Evolutionary conservation across 2,329 filamentous ascomycete species (phyloP).

Genomic region (Xylaria sp.): DNA sequence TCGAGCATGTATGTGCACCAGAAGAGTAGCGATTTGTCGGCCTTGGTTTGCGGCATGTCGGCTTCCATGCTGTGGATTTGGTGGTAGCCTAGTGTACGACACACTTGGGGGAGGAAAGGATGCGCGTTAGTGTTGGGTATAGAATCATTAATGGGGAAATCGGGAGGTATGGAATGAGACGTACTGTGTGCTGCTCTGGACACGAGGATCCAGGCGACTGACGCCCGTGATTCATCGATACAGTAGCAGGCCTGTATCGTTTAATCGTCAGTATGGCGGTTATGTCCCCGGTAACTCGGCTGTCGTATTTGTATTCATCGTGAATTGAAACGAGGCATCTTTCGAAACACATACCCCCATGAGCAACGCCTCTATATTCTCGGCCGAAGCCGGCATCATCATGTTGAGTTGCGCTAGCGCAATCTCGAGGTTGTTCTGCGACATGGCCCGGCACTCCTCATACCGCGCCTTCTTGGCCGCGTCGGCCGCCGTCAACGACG

Average conservation of each 20-base stretch:
- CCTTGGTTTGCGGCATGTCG: conserved; percentile 42
- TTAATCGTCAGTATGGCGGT: background rate
- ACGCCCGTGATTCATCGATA: conserved; percentile 47
- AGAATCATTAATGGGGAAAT: background rate
- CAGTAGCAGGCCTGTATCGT: conserved; percentile 40
- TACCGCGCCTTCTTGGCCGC: conserved; percentile 42
- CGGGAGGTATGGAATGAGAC: background rate
- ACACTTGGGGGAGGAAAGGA: conserved; percentile 38
- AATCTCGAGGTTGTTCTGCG: conserved; percentile 47
- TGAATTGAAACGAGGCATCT: background rate
- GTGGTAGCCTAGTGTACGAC: conserved; percentile 48
- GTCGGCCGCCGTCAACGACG: conserved; percentile 39
- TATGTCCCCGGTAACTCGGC: background rate
- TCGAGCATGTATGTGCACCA: conserved; percentile 68
- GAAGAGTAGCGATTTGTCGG: conserved; percentile 58
- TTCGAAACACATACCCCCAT: conserved; percentile 54
- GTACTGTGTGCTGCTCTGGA: conserved; percentile 47
- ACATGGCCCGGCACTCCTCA: conserved; percentile 44
- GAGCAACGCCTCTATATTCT: conserved; percentile 60
- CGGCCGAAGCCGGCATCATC: conserved; percentile 57
- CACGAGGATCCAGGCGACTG: conserved; percentile 47
- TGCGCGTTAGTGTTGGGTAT: background rate
- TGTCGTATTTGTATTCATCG: background rate
- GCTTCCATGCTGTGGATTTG: conserved; percentile 45
- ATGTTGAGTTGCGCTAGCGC: conserved; percentile 54